Conservation (phyloP, 441 rosid genomes). For the Aleurites moluccanus region DNA sequence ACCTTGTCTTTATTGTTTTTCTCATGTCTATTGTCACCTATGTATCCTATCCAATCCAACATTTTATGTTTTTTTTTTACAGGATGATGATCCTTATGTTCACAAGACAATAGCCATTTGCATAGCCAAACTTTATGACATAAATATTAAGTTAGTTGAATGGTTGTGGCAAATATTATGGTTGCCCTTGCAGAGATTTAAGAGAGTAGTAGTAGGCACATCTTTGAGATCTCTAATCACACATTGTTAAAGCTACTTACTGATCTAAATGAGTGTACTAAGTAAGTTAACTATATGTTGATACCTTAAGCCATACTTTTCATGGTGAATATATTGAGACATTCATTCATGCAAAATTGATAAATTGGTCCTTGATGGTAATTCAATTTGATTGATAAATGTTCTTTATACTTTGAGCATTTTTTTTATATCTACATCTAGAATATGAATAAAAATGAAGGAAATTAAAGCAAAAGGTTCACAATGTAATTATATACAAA, state of each 20-base stretch:
- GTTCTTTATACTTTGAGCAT: neutral
- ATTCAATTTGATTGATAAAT: neutral
- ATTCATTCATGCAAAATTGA: neutral
- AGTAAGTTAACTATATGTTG: slow-evolving; percentile 50
- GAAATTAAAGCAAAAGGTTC: neutral
- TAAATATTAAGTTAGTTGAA: slow-evolving; percentile 97
- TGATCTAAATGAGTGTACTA: slow-evolving; percentile 98
- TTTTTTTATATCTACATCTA: neutral
- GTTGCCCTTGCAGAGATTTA: slow-evolving; percentile 98
- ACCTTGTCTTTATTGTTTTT: neutral
- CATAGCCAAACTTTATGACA: slow-evolving; percentile 96
- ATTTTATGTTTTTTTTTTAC: slow-evolving; percentile 18
- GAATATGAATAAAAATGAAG: neutral
- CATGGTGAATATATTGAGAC: neutral
- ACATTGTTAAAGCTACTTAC: slow-evolving; percentile 95
- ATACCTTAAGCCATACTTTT: neutral
- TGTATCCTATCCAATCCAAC: slow-evolving; percentile 15
- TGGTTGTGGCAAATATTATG: slow-evolving; percentile 99
- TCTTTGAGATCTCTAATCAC: slow-evolving; percentile 86
- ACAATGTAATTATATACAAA: neutral
- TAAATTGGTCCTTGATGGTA: slow-evolving; percentile 7
- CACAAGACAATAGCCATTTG: slow-evolving; percentile 98
- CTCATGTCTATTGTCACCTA: neutral
- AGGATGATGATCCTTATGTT: slow-evolving; percentile 99
- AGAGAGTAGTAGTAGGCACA: slow-evolving; percentile 71